Evolutionary conservation across 345 rosid species (phyloP), one percentile per base, ranked within the genome.

Genomic region (Citrus australasica): DNA sequence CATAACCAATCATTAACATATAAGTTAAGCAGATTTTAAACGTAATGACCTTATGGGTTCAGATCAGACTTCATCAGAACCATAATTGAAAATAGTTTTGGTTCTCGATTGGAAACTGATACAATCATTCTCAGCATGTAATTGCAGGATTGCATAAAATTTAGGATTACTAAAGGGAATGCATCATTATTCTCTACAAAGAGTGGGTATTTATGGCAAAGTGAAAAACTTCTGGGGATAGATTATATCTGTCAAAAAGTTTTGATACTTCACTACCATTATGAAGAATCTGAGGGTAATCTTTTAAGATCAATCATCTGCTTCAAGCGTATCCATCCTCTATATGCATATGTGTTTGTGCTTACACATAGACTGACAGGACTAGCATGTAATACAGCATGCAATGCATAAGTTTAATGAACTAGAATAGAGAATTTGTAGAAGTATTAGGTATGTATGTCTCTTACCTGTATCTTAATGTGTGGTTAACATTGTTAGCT

Each of bases 321-420:
- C 82, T 75, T 85, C 89, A 71, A 90, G 87, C n/a, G 78, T 82
- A 79, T 79, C 79, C 80, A 83, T 82, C 42, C 84, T 81, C 73
- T 83, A 14, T 6, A 30, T 63, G 7, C 8, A 14, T 63, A 2
- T 14, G 38, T 14, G 69, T 32, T 22, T 37, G 40, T 1, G 40
- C 40, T 37, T 7, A 37, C 40, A 37, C 40, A 37, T 7, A 16
- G 1, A 63, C 7, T 28, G 35, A 63, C 38, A 14, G 14, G 67
- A 5, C 21, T 64, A 32, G 33, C 33, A 7, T 7, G 16, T 42
- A 11, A 30, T 32, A 30, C 24, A 71, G 2, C 24, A 42, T 6
- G 21, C 0, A 13, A 55, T 60, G 40, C 58, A 40, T 27, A 60
- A 74, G 48, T 28, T 40, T 33, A 59, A 71, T 53, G 42, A 51